phyloP scores from a whole-genome alignment of 495 filamentous ascomycete genomes.

The Tuber aestivum region DNA sequence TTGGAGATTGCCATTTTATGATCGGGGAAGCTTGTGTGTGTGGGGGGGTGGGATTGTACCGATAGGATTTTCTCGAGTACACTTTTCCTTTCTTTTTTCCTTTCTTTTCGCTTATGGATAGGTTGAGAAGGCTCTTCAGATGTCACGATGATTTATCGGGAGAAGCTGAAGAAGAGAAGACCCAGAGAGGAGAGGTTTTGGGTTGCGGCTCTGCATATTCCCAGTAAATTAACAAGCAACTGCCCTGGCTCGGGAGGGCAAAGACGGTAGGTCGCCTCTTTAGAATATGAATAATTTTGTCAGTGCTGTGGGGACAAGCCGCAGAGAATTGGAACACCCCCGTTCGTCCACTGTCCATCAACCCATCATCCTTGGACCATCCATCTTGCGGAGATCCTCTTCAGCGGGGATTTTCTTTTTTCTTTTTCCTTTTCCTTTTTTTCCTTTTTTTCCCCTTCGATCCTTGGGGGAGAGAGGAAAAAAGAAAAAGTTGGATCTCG shows the following conservation, averaged over 20 bases:
- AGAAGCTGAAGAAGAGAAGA: slow-evolving; percentile 27
- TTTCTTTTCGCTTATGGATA: background rate
- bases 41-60: background rate
- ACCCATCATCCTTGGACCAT: slow-evolving; percentile 2
- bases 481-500: background rate
- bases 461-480: background rate
- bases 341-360: background rate
- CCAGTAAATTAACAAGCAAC: slow-evolving; percentile 16
- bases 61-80: background rate
- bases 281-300: background rate
- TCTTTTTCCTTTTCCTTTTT: background rate
- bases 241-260: slow-evolving; percentile 30
- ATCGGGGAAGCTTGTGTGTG: background rate
- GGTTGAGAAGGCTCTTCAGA: background rate
- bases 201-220: slow-evolving; percentile 38
- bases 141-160: slow-evolving; percentile 17
- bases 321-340: slow-evolving; percentile 1
- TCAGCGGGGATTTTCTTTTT: background rate
- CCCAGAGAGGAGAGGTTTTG: slow-evolving; percentile 16
- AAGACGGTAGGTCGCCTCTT: slow-evolving; percentile 9
- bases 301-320: slow-evolving; percentile 1
- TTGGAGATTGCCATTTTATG: background rate
- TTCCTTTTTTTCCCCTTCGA: background rate
- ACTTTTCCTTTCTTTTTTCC: background rate
- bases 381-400: slow-evolving; percentile 7